Evolutionary conservation across 768 basidiomycete species (phyloP).

Genomic region (Daedalea quercina): DNA sequence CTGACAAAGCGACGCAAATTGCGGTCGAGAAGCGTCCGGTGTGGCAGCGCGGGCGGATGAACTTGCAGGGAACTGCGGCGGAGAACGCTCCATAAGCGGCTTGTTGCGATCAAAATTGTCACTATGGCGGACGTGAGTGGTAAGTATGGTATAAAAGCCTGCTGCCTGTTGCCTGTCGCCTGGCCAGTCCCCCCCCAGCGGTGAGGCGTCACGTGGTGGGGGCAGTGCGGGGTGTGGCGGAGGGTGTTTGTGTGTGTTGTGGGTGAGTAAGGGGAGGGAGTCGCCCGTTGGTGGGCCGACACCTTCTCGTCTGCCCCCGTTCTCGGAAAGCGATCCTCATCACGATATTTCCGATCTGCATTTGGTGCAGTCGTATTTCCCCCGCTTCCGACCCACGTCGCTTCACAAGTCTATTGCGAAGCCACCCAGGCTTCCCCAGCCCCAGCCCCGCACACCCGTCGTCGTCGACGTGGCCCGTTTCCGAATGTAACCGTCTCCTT

Average conservation of each 20-base stretch:
- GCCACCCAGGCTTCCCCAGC: background rate
- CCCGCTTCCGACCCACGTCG: conserved; percentile 3
- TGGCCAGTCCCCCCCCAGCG: too few relatives aligned
- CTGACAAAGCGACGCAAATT: too few relatives aligned
- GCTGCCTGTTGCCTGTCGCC: too few relatives aligned
- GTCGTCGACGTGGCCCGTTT: background rate
- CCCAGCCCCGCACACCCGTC: background rate
- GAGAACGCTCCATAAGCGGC: too few relatives aligned
- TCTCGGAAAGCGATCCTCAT: conserved; percentile 9
- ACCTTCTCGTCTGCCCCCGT: background rate
- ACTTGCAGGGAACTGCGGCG: too few relatives aligned
- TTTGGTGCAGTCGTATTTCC: conserved; percentile 2
- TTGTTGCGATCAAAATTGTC: too few relatives aligned
- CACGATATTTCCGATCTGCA: conserved; percentile 11
- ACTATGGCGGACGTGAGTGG: too few relatives aligned
- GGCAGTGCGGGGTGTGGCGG: background rate
- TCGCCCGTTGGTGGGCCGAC: background rate
- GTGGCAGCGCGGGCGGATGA: too few relatives aligned
- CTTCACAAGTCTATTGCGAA: conserved; percentile 2
- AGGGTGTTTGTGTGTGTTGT: background rate
- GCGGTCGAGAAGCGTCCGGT: too few relatives aligned
- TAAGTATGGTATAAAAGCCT: too few relatives aligned
- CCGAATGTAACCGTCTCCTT: conserved; percentile 7
- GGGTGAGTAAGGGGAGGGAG: background rate
- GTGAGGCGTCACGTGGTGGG: too few relatives aligned